Base-by-base conservation (phyloP, 257 asterid genomes). In the Plantago elongata region DNA sequence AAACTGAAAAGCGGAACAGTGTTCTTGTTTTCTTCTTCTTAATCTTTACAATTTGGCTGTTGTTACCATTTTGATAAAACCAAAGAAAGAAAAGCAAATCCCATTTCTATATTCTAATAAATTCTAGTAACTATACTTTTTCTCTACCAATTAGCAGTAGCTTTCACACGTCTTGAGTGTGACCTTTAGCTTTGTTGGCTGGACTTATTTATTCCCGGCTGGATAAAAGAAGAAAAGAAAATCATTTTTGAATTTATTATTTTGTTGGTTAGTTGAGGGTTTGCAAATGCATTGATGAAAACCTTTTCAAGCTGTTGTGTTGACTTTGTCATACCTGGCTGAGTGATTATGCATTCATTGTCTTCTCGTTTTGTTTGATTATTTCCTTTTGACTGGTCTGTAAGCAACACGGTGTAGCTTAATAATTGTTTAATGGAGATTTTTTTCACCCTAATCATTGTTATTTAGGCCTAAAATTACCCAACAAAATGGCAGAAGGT, bases 401-500 rank as follows among this genome's bases (percentile, higher is more conserved):
- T 68, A 47, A 54, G 17, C 18, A 56, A 61, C 59, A 54, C 59
- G 59, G 13, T 54, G 59, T 54, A 7, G 40, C 40, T 34, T 34
- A 34, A 34, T 34, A 34, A 27, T 54, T 54, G 34, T 54, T 29
- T 18, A 18, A 22, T 54, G 22, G 27, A 4, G 43, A 9, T 11
- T 27, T 54, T 9, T 22, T 12, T 11, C 22, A 5, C 11, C n/a
- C 18, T 1, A 60, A 58, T 42, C 18, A 43, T 62, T 13, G 73
- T 42, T 34, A n/a, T 65, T 55, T 65, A 13, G 64, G 40, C 14
- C 34, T 60, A 6, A 68, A 22, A 71, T 16, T 63, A 63, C 16
- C 66, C 63, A 60, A 65, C 51, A 55, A 71, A 68, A 84, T 82
- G 96, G 82, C 78, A 22, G 96, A 85, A 72, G 75, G 72, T 67